Percentiles rank a stretch among this genome's conserved stretches.
Evolutionary conservation across 345 rosid species (phyloP).

Genomic region (Eucalyptus lansdowneana): DNA sequence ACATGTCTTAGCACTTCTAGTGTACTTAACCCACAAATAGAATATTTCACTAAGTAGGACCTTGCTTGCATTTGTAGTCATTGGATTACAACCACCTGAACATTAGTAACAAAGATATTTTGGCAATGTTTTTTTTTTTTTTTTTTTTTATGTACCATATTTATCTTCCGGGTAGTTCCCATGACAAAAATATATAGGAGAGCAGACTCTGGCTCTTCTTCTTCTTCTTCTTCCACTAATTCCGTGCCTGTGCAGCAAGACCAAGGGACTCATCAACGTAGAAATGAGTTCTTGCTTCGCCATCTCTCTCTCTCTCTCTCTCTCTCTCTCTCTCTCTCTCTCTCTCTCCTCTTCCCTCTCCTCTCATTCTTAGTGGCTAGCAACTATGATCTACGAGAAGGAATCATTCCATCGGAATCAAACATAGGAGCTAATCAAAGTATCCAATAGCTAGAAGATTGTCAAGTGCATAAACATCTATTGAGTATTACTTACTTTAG

Average conservation of each 20-base stretch:
- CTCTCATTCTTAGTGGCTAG: background rate
- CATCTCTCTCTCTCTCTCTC: background rate
- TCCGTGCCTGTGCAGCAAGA: background rate
- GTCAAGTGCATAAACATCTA: background rate
- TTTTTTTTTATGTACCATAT: too few relatives aligned
- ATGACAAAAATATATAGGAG: background rate
- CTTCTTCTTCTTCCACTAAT: background rate
- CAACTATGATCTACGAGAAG: background rate
- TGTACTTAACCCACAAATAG: background rate
- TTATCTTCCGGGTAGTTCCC: background rate
- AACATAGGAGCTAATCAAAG: background rate
- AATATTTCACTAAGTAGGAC: too few relatives aligned
- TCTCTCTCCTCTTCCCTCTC: background rate
- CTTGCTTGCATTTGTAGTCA: too few relatives aligned
- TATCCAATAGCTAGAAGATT: background rate
- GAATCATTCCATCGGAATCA: background rate
- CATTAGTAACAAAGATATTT: too few relatives aligned
- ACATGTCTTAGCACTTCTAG: background rate
- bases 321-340: too few relatives aligned
- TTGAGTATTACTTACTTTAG: background rate
- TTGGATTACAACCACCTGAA: too few relatives aligned
- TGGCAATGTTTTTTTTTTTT: too few relatives aligned
- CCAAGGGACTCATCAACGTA: background rate
- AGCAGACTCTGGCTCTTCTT: background rate
- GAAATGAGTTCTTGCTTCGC: background rate